Percentiles rank a stretch among this genome's conserved stretches.
Evolutionary conservation across 2,329 filamentous ascomycete species (phyloP).

Genomic region (Neoarthrinium moseri): DNA sequence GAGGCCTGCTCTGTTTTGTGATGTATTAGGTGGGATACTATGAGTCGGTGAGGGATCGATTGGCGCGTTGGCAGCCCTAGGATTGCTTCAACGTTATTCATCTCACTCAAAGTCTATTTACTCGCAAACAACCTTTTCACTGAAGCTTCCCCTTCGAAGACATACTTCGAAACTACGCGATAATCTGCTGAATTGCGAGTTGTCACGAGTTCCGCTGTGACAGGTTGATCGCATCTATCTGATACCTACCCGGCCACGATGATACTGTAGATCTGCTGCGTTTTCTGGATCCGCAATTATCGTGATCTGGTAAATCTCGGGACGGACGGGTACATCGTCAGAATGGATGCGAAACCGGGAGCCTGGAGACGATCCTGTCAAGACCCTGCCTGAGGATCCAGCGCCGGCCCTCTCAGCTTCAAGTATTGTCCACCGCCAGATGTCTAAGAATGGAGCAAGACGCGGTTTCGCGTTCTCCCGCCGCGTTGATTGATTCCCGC

Average conservation of each 20-base stretch:
- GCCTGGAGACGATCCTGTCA: constrained; percentile 4
- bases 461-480: too few species aligned
- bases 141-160: background rate
- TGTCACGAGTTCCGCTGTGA: too few species aligned
- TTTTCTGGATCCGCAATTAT: background rate
- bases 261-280: background rate
- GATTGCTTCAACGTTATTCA: background rate
- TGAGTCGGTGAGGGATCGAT: background rate
- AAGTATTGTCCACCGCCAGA: background rate
- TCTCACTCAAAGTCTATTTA: too few species aligned
- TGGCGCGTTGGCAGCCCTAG: background rate
- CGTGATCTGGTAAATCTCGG: constrained; percentile 8
- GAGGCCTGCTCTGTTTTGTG: background rate
- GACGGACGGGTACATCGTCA: constrained; percentile 1
- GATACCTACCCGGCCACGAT: background rate
- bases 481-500: too few species aligned
- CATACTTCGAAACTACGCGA: too few species aligned
- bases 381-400: background rate
- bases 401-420: background rate
- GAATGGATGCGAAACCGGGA: constrained; percentile 4
- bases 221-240: constrained; percentile 2
- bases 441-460: constrained; percentile 1
- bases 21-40: background rate
- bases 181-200: too few species aligned
- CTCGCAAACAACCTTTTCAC: background rate